Evolutionary conservation across 176 grass and related monocot species (phyloP), one percentile per base, ranked within the genome.

Genomic region (Oryza longistaminata): DNA sequence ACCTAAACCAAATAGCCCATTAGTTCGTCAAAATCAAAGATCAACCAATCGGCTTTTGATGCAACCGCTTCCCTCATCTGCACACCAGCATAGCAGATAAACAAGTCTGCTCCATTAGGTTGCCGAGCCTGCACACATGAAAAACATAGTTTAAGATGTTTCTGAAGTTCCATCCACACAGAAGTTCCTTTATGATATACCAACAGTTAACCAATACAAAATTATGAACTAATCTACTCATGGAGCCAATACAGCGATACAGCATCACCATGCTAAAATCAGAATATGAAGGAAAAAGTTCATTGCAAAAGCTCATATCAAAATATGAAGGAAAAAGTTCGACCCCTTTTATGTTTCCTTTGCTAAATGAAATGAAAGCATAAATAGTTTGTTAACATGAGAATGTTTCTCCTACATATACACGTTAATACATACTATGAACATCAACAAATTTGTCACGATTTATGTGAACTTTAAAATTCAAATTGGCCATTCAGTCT

Each of bases 81-180:
- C 33, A 95, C 91, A 62, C 96, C 96, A 0, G 96, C 91, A 37
- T 94, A 95, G 66, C 91, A 98, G 64, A 98, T 89, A 67, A 98
- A 98, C 71, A 98, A 79, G 66, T 92, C 89, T 16, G 91, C 93
- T 64, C 93, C 93, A 3, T 91, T 88, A 77, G 83, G 96, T 80
- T 88, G 89, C 78, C 89, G 83, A 82, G 89, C 93, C 93, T 98
- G 80, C 26, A 72, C 34, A 61, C 0, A 15, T 1, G 16, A 3
- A 79, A 79, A 13, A 82, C 43, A 53, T 58, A 15, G 65, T 31
- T 33, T 79, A 27, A 61, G 35, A 71, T 71, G 68, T 42, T 79
- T 46, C 4, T 71, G n/a, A 78, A 48, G 24, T 31, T 71, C 5
- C n/a, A 71, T 72, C 19, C 13, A 64, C 6, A n/a, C 22, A 17